Conservation (phyloP, 2,329 filamentous ascomycete species). For the Monilinia fructigena region DNA sequence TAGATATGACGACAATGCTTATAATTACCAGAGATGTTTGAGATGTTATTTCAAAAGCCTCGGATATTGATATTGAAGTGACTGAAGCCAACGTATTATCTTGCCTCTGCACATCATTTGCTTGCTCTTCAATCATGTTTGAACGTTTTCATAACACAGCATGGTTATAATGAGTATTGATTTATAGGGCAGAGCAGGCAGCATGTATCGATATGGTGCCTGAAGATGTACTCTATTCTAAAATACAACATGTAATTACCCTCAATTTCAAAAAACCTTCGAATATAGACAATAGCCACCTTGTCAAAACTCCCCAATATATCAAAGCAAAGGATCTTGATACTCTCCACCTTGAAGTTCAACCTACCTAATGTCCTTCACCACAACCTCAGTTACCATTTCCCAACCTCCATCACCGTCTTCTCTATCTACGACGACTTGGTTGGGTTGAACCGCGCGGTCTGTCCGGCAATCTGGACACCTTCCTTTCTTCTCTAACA, state of each 20-base stretch:
- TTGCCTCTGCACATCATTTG: no score
- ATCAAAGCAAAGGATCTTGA: not conserved
- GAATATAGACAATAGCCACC: not conserved
- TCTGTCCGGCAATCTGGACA: not conserved
- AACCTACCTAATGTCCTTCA: not conserved
- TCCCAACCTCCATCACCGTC: not conserved
- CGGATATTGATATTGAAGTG: no score
- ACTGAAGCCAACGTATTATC: no score
- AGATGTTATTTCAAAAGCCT: no score
- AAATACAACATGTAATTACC: not conserved
- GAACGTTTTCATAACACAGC: not conserved
- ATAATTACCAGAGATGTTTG: no score
- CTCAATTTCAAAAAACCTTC: not conserved
- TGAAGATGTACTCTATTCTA: not conserved
- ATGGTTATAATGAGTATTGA: not conserved
- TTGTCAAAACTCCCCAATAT: not conserved
- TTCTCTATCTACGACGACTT: no score
- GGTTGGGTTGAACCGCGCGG: not conserved
- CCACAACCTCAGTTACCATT: not conserved
- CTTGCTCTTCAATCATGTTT: no score
- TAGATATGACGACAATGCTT: no score
- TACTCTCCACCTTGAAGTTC: not conserved
- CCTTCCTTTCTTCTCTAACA: conserved; percentile 1
- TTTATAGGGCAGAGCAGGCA: not conserved
- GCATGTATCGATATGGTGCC: not conserved